phyloP scores from a whole-genome alignment of 164 flowering plant species.

The Vitis cinerea region DNA sequence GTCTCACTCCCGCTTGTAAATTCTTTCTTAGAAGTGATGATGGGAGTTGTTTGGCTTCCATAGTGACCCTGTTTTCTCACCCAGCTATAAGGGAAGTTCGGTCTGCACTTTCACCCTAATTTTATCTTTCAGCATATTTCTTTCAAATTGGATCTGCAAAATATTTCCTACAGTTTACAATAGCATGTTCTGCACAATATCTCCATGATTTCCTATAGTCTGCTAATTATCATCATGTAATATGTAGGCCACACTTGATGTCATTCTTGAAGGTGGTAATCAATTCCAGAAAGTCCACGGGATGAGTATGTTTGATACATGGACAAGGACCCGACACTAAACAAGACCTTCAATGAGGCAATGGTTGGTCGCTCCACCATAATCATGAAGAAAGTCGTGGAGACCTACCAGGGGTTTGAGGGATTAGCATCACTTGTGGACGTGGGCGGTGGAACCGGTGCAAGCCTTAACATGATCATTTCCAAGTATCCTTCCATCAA shows the following conservation, averaged over 20 bases:
- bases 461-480: not conserved
- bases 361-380: not conserved
- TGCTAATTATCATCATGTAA: no score
- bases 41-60: not conserved
- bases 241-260: slow-evolving; percentile 3
- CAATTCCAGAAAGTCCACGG: slow-evolving; percentile 14
- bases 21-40: slow-evolving; percentile 3
- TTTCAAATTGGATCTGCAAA: no score
- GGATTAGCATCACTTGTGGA: not conserved
- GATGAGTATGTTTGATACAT: slow-evolving; percentile 11
- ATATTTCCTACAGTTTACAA: no score
- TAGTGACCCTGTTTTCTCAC: not conserved
- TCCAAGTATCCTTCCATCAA: slow-evolving; percentile 2
- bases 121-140: no score
- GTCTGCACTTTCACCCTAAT: not conserved
- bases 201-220: no score
- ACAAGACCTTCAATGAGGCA: not conserved
- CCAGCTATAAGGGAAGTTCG: not conserved
- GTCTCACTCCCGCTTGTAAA: slow-evolving; percentile 1
- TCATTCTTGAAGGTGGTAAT: slow-evolving; percentile 13
- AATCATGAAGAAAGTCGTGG: not conserved
- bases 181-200: no score
- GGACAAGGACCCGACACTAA: not conserved
- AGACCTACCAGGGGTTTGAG: slow-evolving; percentile 3
- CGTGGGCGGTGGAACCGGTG: not conserved